phyloP scores from a whole-genome alignment of 495 filamentous ascomycete genomes.

The Lophiotrema nucula region DNA sequence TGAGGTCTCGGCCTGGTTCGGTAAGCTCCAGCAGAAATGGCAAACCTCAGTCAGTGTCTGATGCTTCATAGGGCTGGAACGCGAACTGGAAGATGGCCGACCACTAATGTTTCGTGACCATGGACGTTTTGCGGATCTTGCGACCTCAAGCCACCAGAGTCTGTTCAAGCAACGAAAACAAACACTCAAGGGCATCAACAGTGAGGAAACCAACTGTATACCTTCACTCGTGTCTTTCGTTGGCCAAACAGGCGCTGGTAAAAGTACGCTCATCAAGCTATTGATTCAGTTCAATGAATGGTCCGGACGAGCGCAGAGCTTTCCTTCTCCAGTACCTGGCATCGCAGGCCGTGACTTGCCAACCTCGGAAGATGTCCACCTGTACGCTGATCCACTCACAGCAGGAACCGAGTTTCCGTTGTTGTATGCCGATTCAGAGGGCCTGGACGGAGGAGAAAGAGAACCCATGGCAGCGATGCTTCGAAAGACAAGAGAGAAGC shows the following conservation, averaged over 20 bases:
- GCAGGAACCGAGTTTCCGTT: conserved; percentile 19
- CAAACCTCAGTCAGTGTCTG: background rate
- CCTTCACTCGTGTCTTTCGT: conserved; percentile 25
- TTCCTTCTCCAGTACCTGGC: conserved; percentile 18
- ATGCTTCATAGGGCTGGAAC: conserved; percentile 9
- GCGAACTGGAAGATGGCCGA: conserved; percentile 17
- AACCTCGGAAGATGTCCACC: conserved; percentile 41
- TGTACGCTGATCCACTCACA: conserved; percentile 37
- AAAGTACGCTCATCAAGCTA: conserved; percentile 22
- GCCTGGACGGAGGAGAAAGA: conserved; percentile 37
- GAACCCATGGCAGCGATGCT: conserved; percentile 27
- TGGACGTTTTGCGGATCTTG: conserved; percentile 20
- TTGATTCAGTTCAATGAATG: conserved; percentile 8
- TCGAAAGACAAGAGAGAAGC: conserved; percentile 15
- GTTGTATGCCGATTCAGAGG: conserved; percentile 44
- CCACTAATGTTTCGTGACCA: conserved; percentile 23
- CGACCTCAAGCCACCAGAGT: conserved; percentile 8
- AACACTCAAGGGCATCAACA: background rate
- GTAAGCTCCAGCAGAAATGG: background rate
- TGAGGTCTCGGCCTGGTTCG: conserved; percentile 18
- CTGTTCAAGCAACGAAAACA: conserved; percentile 4
- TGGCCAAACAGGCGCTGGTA: conserved; percentile 24
- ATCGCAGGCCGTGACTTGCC: conserved; percentile 25
- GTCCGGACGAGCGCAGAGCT: background rate
- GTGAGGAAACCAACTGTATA: background rate